phyloP scores from a whole-genome alignment of 495 filamentous ascomycete genomes.

The Hypomontagnella submonticulosa region DNA sequence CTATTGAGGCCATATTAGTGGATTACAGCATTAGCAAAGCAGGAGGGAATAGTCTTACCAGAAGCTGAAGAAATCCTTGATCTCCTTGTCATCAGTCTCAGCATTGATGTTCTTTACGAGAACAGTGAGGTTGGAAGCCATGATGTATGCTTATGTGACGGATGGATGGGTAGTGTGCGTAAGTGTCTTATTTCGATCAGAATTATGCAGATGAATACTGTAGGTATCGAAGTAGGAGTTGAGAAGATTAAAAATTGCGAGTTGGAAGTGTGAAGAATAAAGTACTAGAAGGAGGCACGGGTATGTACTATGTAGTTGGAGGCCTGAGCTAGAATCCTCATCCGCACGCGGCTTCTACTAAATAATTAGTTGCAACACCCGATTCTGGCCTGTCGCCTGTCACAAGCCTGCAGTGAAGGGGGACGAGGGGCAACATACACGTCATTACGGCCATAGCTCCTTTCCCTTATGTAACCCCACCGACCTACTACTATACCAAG shows the following conservation, averaged over 20 bases:
- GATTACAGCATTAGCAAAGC: neutral
- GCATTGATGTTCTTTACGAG: constrained; percentile 82
- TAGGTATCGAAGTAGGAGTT: constrained; percentile 13
- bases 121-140: constrained; percentile 57
- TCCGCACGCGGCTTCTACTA: constrained; percentile 22
- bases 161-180: constrained; percentile 22
- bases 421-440: constrained; percentile 42
- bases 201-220: constrained; percentile 5
- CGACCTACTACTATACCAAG: too few relatives aligned
- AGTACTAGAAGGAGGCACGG: neutral
- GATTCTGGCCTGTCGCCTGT: constrained; percentile 18
- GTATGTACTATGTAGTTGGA: constrained; percentile 13
- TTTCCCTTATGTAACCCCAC: neutral
- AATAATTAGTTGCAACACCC: constrained; percentile 23
- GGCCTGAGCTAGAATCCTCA: constrained; percentile 22
- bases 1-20: constrained; percentile 59
- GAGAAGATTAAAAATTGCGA: neutral
- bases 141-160: constrained; percentile 46
- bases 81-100: constrained; percentile 85
- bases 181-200: neutral
- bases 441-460: constrained; percentile 25
- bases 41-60: constrained; percentile 68
- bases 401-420: constrained; percentile 26
- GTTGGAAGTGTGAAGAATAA: constrained; percentile 1
- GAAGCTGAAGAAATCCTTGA: constrained; percentile 98